Conservation (phyloP, 2,329 filamentous ascomycete genomes). For the Cladosporium sp. region DNA sequence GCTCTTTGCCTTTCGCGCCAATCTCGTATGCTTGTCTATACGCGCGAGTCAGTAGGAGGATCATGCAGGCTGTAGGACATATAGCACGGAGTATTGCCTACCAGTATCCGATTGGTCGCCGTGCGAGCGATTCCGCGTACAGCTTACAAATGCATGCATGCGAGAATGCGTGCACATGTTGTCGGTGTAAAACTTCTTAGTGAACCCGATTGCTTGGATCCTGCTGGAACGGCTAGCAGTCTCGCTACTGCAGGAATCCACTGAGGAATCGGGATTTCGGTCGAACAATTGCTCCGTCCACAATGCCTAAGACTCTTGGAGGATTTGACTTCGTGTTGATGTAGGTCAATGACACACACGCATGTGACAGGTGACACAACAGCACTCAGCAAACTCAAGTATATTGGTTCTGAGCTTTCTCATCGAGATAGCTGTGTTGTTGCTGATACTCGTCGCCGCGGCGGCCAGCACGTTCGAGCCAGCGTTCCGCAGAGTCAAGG, state of each 20-base stretch:
- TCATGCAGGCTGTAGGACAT: conserved; percentile 7
- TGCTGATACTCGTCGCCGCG: conserved; percentile 14
- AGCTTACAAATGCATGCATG: conserved; percentile 14
- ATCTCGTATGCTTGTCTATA: neutral
- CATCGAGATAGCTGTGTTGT: conserved; percentile 13
- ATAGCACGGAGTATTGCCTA: neutral
- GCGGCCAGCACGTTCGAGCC: conserved; percentile 64
- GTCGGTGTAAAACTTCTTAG: neutral
- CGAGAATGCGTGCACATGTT: neutral
- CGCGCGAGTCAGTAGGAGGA: conserved; percentile 10
- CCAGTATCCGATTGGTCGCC: neutral
- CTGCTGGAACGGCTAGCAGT: neutral
- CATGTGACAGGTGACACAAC: neutral
- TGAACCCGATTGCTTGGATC: neutral
- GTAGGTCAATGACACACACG: neutral
- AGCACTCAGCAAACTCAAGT: conserved; percentile 2
- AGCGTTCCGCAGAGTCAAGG: conserved; percentile 84
- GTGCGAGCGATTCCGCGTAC: neutral
- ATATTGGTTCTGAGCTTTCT: conserved; percentile 15
- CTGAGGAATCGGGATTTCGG: neutral
- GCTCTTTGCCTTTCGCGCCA: neutral
- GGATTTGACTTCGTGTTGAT: neutral
- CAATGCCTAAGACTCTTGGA: neutral
- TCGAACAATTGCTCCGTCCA: neutral
- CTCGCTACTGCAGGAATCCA: neutral